Evolutionary conservation across 495 filamentous ascomycete species (phyloP), one percentile per base, ranked within the genome.

Genomic region (Aspergillus olivimuriae): DNA sequence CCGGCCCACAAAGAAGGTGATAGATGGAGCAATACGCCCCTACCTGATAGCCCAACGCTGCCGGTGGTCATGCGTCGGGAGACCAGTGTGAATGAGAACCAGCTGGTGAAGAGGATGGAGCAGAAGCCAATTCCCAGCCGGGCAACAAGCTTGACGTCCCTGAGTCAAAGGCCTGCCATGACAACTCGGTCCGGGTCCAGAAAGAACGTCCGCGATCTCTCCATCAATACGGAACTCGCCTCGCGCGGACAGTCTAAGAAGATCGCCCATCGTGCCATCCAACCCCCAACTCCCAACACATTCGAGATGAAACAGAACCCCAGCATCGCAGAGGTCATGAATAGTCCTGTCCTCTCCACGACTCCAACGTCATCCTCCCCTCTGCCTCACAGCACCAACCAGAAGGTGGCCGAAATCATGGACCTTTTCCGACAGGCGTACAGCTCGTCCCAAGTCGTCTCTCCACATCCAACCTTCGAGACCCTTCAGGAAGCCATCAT

Each of bases 261-360:
- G 34, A 65, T 69, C n/a, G 43, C 53, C 6, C 69, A 71, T 30
- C 50, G 58, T 19, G 64, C 63, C 17, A 69, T 70, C 14, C 67
- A 67, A 39, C 67, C 68, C 15, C 69, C 69, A 11, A 70, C 67
- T 0, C 66, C 69, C 2, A 63, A 48, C 15, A 55, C 39, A 6
- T 30, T 33, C n/a, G 49, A 54, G 6, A 48, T 44, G 36, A 61
- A 59, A 4, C 47, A 56, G 14, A 56, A 62, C 35, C 57, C 61
- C 10, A 73, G 61, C 40, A 71, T 73, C 41, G 66, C 66, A 44
- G 66, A 73, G 45, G 52, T 73, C n/a, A 65, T 73, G 61, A 62
- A 66, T 37, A 71, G 58, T 18, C 67, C 67, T 37, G 24, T 71
- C 21, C 64, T 60, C 21, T 46, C 46, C 10, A 53, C 42, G 14